Evolutionary conservation across 2,329 filamentous ascomycete genomes (phyloP).

Genomic region (Aspergillus quadrilineatus): DNA sequence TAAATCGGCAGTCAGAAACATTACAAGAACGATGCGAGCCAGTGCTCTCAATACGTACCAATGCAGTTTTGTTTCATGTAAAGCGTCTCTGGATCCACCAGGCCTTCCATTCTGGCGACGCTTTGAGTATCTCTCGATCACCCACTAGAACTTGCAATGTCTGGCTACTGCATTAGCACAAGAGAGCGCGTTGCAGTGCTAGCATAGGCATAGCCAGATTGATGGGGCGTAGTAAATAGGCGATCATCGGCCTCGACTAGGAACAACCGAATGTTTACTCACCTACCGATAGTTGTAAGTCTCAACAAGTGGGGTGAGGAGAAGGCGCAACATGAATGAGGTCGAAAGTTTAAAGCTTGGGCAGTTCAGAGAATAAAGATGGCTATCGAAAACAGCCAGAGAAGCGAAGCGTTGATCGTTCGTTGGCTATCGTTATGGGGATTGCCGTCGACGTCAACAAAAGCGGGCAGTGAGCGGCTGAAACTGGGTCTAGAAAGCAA

Average conservation of each 20-base stretch:
- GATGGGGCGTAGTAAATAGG: neutral
- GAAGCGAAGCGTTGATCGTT: neutral
- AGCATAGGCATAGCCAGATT: neutral
- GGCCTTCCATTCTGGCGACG: constrained; percentile 45
- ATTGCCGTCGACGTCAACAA: constrained; percentile 15
- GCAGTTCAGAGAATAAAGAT: constrained; percentile 1
- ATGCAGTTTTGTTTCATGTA: constrained; percentile 94
- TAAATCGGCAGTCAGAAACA: constrained; percentile 37
- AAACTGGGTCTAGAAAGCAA: constrained; percentile 2
- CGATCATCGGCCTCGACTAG: neutral
- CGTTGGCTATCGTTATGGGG: constrained; percentile 19
- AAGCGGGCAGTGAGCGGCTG: constrained; percentile 10
- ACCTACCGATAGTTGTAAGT: constrained; percentile 13
- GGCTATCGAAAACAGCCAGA: constrained; percentile 10
- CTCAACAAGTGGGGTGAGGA: constrained; percentile 5
- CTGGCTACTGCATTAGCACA: constrained; percentile 1
- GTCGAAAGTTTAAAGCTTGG: constrained; percentile 3
- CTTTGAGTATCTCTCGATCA: constrained; percentile 3
- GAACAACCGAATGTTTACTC: constrained; percentile 2
- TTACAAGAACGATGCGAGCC: neutral
- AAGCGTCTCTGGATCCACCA: constrained; percentile 80
- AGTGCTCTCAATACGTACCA: constrained; percentile 52
- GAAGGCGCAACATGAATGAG: constrained; percentile 4
- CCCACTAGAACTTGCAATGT: constrained; percentile 2
- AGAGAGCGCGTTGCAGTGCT: neutral